Evolutionary conservation across 2,329 filamentous ascomycete genomes (phyloP).

Genomic region (Claviceps purpurea): DNA sequence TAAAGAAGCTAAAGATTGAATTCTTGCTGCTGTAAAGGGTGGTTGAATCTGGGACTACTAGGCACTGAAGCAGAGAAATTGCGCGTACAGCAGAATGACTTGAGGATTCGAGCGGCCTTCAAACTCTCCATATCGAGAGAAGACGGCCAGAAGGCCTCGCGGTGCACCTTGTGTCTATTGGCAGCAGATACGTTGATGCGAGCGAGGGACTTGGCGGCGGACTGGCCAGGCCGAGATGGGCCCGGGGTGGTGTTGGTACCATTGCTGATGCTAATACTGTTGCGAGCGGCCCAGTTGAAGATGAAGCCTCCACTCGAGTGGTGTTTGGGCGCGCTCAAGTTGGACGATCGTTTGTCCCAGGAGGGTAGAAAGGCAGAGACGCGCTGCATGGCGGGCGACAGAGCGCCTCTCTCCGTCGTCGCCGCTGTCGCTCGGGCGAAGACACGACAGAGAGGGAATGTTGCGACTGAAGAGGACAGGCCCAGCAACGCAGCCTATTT

Average conservation of each 20-base stretch:
- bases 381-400: slow-evolving; percentile 27
- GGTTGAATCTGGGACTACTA: background rate
- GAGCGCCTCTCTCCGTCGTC: slow-evolving; percentile 22
- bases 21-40: background rate
- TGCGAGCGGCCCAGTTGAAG: slow-evolving; percentile 37
- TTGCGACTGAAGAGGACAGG: slow-evolving; percentile 10
- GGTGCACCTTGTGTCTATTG: slow-evolving; percentile 20
- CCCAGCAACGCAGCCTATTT: slow-evolving; percentile 7
- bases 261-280: slow-evolving; percentile 19
- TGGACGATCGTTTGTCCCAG: slow-evolving; percentile 30
- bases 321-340: slow-evolving; percentile 15
- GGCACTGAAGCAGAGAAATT: background rate
- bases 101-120: slow-evolving; percentile 78
- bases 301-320: slow-evolving; percentile 13
- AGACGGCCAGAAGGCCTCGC: slow-evolving; percentile 73
- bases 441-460: slow-evolving; percentile 19
- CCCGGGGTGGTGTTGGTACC: slow-evolving; percentile 4
- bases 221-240: background rate
- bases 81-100: slow-evolving; percentile 69
- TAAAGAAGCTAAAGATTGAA: background rate
- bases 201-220: slow-evolving; percentile 12
- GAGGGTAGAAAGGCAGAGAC: slow-evolving; percentile 30
- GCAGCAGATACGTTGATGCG: slow-evolving; percentile 23
- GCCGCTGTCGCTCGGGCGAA: slow-evolving; percentile 19
- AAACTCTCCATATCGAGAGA: slow-evolving; percentile 80